These are phyloP conservation scores for Ochromonas danica DNA, from an alignment of 108 stramenopile species.

Conservation along the genomic window DNA sequence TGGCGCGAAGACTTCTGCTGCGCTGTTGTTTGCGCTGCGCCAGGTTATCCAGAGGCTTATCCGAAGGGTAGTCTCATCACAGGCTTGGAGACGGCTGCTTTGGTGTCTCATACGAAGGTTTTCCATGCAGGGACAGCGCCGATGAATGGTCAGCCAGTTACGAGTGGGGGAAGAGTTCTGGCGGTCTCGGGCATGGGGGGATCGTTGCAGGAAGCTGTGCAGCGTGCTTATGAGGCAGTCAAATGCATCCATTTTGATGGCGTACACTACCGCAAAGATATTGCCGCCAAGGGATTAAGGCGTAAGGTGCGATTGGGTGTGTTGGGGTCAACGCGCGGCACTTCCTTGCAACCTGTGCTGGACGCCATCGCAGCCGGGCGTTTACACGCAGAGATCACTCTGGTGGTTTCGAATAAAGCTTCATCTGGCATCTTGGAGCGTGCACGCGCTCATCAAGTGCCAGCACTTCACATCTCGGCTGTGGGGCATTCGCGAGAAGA, in stretches of 20 bases:
- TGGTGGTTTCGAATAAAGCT: constrained; percentile 86
- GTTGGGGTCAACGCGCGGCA: constrained; percentile 89
- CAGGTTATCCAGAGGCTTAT: constrained; percentile 80
- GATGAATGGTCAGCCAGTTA: constrained; percentile 62
- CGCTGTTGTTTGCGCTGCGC: constrained; percentile 90
- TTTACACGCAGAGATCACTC: constrained; percentile 81
- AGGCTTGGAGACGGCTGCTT: constrained; percentile 63
- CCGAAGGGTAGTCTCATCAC: constrained; percentile 90
- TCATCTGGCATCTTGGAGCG: constrained; percentile 80
- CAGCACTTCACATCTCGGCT: constrained; percentile 68
- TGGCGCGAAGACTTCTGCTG: too few species aligned
- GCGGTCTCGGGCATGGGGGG: constrained; percentile 86
- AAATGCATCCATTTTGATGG: constrained; percentile 46
- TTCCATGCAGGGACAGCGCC: constrained; percentile 91
- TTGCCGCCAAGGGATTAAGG: constrained; percentile 46
- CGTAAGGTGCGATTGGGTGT: constrained; percentile 61
- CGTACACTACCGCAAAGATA: constrained; percentile 57
- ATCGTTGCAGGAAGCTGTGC: constrained; percentile 72
- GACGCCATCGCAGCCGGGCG: constrained; percentile 68
- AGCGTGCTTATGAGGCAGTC: constrained; percentile 74
- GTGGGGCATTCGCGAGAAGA: constrained; percentile 71
- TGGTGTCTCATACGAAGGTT: constrained; percentile 64
- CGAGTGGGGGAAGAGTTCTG: constrained; percentile 90
- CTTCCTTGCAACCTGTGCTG: constrained; percentile 85
- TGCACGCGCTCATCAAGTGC: constrained; percentile 73